Evolutionary conservation across 192 early-diverging fungal species (phyloP), one percentile per base, ranked within the genome.

Genomic region (Coemansia aciculifera): DNA sequence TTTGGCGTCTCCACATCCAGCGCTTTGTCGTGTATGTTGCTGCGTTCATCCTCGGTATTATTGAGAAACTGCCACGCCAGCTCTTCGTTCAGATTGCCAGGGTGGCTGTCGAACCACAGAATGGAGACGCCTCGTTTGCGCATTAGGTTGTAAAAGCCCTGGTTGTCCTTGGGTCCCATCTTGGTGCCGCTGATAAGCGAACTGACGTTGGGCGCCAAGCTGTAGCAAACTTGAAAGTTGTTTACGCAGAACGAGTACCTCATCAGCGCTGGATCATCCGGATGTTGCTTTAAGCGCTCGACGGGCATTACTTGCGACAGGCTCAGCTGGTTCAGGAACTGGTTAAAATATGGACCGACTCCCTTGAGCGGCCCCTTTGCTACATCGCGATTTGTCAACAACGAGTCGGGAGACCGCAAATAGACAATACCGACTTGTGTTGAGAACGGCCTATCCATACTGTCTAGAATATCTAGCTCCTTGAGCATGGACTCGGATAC

Each of bases 201-300:
- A 69, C 80, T 77, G n/a, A 83, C 60, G 42, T 83, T 83, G 5
- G 80, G 80, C 2, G 80, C 80, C 27, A 83, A 32, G 59, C 77
- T 63, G 49, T 77, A 83, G 61, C 63, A 65, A 15, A 83, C 71
- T 63, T 83, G 69, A 43, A 71, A 74, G 27, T 68, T 68, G 31
- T 63, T 66, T 27, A 68, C 51, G 3, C 38, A 49, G 56, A 83
- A 83, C 29, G 69, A 67, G 52, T 74, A 77, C 36, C 68, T 64
- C 52, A 74, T 66, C 12, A 77, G 23, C 38, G 62, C 39, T 24
- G 73, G 46, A 31, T 69, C 67, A 6, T 67, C 72, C 4, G 62
- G 66, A 43, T 65, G 62, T 38, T 63, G 66, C 38, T 74, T 64
- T 44, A 77, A 11, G n/a, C 75, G 51, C 40, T 64, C 69, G 21